Base-by-base conservation (phyloP, 2,329 filamentous ascomycete genomes). In the Fusarium continuum region DNA sequence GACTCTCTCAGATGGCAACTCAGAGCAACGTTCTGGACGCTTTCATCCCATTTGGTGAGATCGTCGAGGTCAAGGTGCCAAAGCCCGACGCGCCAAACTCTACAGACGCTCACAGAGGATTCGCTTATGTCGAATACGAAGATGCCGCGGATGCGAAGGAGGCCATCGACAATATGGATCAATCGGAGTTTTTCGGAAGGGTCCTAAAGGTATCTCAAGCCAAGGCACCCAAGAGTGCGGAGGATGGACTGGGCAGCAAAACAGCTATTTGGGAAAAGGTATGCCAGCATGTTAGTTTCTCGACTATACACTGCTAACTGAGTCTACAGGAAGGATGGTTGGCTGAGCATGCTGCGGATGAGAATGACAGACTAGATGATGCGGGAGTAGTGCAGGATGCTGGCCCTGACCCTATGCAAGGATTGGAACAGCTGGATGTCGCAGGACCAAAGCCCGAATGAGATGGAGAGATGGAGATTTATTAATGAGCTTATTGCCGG, bases 91-190 rank as follows among this genome's bases (percentile, higher is more conserved):
- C 88, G 61, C 89, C 90, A 65, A 93, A 91, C 62, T 87, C 90
- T 7, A 87, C 85, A 41, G 91, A 96, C 34, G 81, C 88, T 25
- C 95, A 99, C 76, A 85, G 93, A 47, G 95, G 96, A 1, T 99
- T 98, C 76, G 95, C 93, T 55, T 98, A 99, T 75, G 91, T 99
- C 45, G 95, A 99, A 74, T 99, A 91, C 73, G 93, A 97, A 71
- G 85, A 92, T 54, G 84, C 88, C 11, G 86, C 89, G 54, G 95
- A 99, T 77, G 94, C 93, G 23, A 89, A 89, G 72, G 94, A 98
- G 78, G 95, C 95, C 45, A 97, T 99, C 75, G 93, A 98, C 82
- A 99, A 99, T 75, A 98, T 99, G 94, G 92, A 99, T 74, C 93
- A 97, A 75, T 91, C 93, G 59, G 94, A 98, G 79, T 85, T 99